phyloP scores from a whole-genome alignment of 2,329 filamentous ascomycete species.

The Neurospora crassa region DNA sequence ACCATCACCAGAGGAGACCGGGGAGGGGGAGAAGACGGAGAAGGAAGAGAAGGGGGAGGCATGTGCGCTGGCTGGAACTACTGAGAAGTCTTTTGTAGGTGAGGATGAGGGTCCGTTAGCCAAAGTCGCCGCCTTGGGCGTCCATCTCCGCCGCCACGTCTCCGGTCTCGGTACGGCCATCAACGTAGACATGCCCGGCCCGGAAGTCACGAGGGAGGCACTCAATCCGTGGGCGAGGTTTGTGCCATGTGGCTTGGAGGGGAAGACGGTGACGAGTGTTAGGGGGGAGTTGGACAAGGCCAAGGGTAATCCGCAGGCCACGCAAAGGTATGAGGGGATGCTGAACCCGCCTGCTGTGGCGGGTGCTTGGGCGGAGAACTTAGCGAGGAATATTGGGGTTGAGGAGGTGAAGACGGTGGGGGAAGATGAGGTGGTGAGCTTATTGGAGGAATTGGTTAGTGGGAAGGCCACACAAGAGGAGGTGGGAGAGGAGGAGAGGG shows the following conservation, averaged over 20 bases:
- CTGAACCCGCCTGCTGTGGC: conserved; percentile 9
- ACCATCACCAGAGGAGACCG: background rate
- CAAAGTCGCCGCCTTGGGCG: conserved; percentile 86
- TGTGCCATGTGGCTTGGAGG: conserved; percentile 80
- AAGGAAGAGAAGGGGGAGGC: background rate
- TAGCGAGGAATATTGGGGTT: conserved; percentile 14
- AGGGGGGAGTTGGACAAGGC: conserved; percentile 34
- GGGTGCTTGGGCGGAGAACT: conserved; percentile 14
- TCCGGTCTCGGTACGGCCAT: conserved; percentile 77
- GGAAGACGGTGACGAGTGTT: conserved; percentile 70
- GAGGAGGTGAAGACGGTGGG: conserved; percentile 13
- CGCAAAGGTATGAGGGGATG: background rate
- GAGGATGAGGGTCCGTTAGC: conserved; percentile 19
- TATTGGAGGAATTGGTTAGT: conserved; percentile 9
- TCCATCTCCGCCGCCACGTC: conserved; percentile 80
- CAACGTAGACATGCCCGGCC: conserved; percentile 56
- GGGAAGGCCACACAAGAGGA: background rate
- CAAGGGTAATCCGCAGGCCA: background rate
- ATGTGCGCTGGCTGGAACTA: conserved; percentile 17
- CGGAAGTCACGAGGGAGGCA: conserved; percentile 44
- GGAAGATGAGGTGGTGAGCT: conserved; percentile 7
- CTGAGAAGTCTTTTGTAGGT: background rate
- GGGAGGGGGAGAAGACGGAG: background rate
- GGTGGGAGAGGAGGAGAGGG: background rate
- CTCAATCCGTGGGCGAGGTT: conserved; percentile 58